Conservation (phyloP, 768 basidiomycete genomes). For the Cystobasidium ongulense region DNA sequence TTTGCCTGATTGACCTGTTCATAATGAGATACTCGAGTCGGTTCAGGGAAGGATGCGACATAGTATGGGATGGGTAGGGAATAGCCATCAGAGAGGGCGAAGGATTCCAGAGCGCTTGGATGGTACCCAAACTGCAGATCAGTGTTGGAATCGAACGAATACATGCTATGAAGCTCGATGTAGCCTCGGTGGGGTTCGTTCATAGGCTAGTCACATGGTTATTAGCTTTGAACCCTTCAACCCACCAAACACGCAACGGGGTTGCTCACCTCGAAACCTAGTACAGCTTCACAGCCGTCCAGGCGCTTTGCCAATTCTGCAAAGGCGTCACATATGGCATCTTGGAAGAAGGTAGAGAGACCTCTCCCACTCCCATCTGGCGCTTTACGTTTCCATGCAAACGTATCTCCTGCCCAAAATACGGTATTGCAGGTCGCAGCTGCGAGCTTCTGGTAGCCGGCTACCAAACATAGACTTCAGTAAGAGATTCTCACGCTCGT, state of each 20-base stretch:
- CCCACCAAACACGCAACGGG: background rate
- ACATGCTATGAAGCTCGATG: slow-evolving; percentile 68
- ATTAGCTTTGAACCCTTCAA: background rate
- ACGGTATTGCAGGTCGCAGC: slow-evolving; percentile 88
- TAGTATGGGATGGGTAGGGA: slow-evolving; percentile 70
- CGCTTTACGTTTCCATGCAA: slow-evolving; percentile 50
- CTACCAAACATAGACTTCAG: slow-evolving; percentile 17
- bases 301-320: slow-evolving; percentile 60
- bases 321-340: slow-evolving; percentile 69
- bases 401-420: slow-evolving; percentile 86
- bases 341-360: slow-evolving; percentile 58
- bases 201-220: slow-evolving; percentile 31
- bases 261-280: slow-evolving; percentile 73
- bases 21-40: slow-evolving; percentile 7
- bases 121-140: slow-evolving; percentile 66
- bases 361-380: slow-evolving; percentile 54
- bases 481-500: background rate
- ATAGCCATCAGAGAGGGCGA: slow-evolving; percentile 82
- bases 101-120: slow-evolving; percentile 63
- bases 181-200: slow-evolving; percentile 67
- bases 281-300: slow-evolving; percentile 64
- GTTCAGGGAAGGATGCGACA: slow-evolving; percentile 68
- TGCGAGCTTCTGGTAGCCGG: slow-evolving; percentile 87
- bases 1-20: background rate
- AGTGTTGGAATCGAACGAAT: slow-evolving; percentile 85